A percentile compares a stretch with the other conserved stretches of the same genome.
Evolutionary conservation across 2,329 filamentous ascomycete species (phyloP).

Genomic region (Colletotrichum spaethianum): DNA sequence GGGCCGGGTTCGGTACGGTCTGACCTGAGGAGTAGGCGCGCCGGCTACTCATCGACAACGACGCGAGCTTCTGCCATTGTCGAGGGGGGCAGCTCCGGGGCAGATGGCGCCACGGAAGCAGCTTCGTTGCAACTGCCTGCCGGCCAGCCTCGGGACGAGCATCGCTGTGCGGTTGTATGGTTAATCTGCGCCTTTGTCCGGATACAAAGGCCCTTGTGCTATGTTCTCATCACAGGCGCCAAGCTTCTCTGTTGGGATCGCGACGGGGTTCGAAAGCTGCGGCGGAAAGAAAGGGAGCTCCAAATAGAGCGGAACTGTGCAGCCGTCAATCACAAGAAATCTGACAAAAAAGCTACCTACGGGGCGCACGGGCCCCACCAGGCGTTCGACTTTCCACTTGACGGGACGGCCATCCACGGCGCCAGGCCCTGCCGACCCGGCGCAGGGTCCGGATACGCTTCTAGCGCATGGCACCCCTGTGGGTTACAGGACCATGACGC

Average conservation of each 20-base stretch:
- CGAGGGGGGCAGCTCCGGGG: slow-evolving; percentile 2
- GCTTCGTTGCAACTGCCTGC: slow-evolving; percentile 34
- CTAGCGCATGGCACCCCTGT: slow-evolving; percentile 32
- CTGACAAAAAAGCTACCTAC: slow-evolving; percentile 1
- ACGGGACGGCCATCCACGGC: slow-evolving; percentile 14
- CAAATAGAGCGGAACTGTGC: not conserved
- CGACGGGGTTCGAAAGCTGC: not conserved
- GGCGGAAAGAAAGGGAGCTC: slow-evolving; percentile 5
- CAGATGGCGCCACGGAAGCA: slow-evolving; percentile 33
- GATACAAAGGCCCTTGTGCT: slow-evolving; percentile 17
- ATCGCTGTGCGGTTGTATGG: slow-evolving; percentile 10
- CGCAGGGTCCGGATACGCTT: slow-evolving; percentile 10
- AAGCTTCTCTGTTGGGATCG: not conserved
- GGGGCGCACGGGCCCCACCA: not conserved
- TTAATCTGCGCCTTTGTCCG: slow-evolving; percentile 4
- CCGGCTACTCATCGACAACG: slow-evolving; percentile 20
- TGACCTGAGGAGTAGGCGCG: slow-evolving; percentile 46
- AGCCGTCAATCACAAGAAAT: slow-evolving; percentile 1
- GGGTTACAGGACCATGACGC: slow-evolving; percentile 30
- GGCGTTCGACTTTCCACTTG: not conserved
- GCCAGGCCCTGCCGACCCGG: slow-evolving; percentile 32
- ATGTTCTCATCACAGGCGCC: slow-evolving; percentile 18
- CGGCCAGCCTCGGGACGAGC: slow-evolving; percentile 34
- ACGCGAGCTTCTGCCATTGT: slow-evolving; percentile 20
- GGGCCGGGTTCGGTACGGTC: not conserved